phyloP scores from a whole-genome alignment of 73 alveolate genomes.

The Paramecium biaurelia region DNA sequence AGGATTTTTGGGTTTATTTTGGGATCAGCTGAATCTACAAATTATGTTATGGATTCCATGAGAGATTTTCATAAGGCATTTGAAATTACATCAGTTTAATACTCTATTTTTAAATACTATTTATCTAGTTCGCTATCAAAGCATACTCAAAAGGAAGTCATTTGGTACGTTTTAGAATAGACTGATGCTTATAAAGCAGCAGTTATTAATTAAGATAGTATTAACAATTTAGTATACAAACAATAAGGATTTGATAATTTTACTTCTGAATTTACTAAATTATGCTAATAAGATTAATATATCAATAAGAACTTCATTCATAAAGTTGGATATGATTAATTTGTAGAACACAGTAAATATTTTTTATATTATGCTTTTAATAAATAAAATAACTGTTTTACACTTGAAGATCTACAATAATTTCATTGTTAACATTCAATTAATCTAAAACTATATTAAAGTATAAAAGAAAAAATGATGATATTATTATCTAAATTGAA shows the following conservation, averaged over 20 bases:
- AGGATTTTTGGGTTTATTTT: constrained; percentile 1
- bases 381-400: constrained; percentile 1
- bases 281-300: not conserved
- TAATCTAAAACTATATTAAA: not conserved
- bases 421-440: constrained; percentile 6
- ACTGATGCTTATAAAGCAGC: constrained; percentile 32
- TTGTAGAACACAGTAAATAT: not conserved
- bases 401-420: not conserved
- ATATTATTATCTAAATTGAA: not conserved
- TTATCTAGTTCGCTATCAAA: not conserved
- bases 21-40: constrained; percentile 19
- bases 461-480: constrained; percentile 6
- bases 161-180: constrained; percentile 16
- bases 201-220: constrained; percentile 26
- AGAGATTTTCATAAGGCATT: constrained; percentile 12
- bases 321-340: not conserved
- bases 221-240: not conserved
- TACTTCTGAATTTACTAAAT: not conserved
- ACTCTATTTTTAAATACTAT: not conserved
- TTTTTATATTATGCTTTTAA: constrained; percentile 17
- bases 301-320: not conserved
- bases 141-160: not conserved
- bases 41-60: constrained; percentile 31
- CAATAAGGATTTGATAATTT: not conserved
- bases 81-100: not conserved